Evolutionary conservation across 2,329 filamentous ascomycete species (phyloP).

Genomic region (Aphanoascus verrucosus): DNA sequence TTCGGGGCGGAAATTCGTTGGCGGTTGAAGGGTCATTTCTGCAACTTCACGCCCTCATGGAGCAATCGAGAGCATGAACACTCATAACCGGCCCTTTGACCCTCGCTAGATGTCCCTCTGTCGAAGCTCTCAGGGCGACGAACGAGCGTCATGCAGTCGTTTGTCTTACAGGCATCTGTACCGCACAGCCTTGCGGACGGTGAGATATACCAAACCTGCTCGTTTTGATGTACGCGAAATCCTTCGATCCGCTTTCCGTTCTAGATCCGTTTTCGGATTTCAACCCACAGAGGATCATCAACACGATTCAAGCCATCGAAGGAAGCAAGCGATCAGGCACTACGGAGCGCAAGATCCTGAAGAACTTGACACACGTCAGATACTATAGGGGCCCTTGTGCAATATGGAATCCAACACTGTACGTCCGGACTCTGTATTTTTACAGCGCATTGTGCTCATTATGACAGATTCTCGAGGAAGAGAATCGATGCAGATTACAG

Average conservation of each 20-base stretch:
- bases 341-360: conserved; percentile 39
- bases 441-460: neutral
- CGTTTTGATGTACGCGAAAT: conserved; percentile 43
- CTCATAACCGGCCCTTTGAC: neutral
- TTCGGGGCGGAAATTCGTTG: too few relatives aligned
- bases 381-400: conserved; percentile 33
- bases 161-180: conserved; percentile 49
- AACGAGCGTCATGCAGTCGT: conserved; percentile 29
- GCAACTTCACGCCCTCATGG: neutral
- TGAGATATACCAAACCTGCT: conserved; percentile 48
- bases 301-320: conserved; percentile 38
- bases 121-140: conserved; percentile 13
- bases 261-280: conserved; percentile 28
- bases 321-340: conserved; percentile 31
- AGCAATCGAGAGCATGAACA: too few relatives aligned
- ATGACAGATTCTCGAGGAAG: conserved; percentile 5
- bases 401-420: conserved; percentile 26
- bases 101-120: conserved; percentile 13
- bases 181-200: conserved; percentile 42
- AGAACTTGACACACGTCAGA: conserved; percentile 35
- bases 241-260: conserved; percentile 35
- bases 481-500: conserved; percentile 15
- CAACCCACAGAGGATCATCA: conserved; percentile 31
- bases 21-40: too few relatives aligned
- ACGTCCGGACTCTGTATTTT: conserved; percentile 16